Evolutionary conservation across 345 rosid genomes (phyloP), one percentile per base, ranked within the genome.

Genomic region (Isatis tinctoria): DNA sequence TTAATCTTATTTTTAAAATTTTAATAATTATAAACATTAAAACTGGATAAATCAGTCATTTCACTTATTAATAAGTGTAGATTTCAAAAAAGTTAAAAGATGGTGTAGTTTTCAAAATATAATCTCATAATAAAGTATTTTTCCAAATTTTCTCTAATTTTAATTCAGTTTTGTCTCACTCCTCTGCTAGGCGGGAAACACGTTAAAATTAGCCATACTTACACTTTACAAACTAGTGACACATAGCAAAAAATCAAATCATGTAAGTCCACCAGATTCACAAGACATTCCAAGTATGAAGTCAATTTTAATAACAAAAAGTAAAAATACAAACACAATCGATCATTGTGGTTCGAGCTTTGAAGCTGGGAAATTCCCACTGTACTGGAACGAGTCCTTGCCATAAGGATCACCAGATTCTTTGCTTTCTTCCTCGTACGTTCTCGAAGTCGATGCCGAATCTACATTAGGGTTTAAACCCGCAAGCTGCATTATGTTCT

Each of bases 391-490:
- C 6, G 80, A 76, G 24, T 80, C 81, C 10, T 77, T 72, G 22
- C 59, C 64, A 57, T 84, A 85, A n/a, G 90, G 90, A 77, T 83
- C 79, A 20, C 51, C 44, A 4, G 65, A 49, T 66, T 74, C 87
- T 74, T 73, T 77, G 8, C 18, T 51, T 18, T 73, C 79, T 2
- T 79, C 87, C 6, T 72, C 84, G 8, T 87, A 82, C 16, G 68
- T 86, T 41, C 78, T 85, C 2, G 98, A 87, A 59, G 82, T 72
- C n/a, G 85, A 41, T 10, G 86, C 87, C 1, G 88, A 87, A 53
- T 87, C 87, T 1, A 74, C 81, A 51, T 81, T 84, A 3, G 88
- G 88, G 48, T 86, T 85, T 66, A 86, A 12, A 3, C 98, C 92
- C 1, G 89, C 87, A 27, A 77, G 69, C 74, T 85, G 79, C 90